Base-by-base conservation (phyloP, 2,329 filamentous ascomycete genomes). In the Sporothrix curviconia region DNA sequence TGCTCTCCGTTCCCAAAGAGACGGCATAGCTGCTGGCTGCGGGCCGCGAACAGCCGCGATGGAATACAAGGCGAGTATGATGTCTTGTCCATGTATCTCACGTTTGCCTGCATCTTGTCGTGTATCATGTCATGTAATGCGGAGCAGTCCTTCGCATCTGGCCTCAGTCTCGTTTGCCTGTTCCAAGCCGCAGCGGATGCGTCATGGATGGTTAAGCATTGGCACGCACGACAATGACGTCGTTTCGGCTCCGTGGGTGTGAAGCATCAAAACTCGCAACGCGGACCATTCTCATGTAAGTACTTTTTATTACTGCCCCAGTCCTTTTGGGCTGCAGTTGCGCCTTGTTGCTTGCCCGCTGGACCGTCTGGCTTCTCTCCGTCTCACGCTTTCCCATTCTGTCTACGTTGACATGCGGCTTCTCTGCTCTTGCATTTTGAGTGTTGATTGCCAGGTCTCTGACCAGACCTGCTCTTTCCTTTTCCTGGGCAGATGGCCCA, bases 241-340 rank as follows among this genome's bases (percentile, higher is more conserved):
- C 51, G 51, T 44, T 54, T 44, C 51, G 28, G 51, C 28, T 24
- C 39, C 17, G 51, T 36, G 28, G 51, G 51, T 54, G 51, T 54
- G 42, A 46, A 55, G 32, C n/a, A n/a, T n/a, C n/a, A n/a, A n/a
- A n/a, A n/a, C n/a, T n/a, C n/a, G n/a, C n/a, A n/a, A n/a, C n/a
- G n/a, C n/a, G n/a, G n/a, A n/a, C n/a, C n/a, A n/a, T n/a, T n/a
- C n/a, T n/a, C n/a, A n/a, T n/a, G n/a, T n/a, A n/a, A n/a, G n/a
- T n/a, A n/a, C n/a, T n/a, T n/a, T n/a, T n/a, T n/a, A n/a, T n/a
- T n/a, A n/a, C n/a, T 32, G 32, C 46, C 22, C 30, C 42, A 12
- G n/a, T 36, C 19, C 12, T n/a, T 37, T 19, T 8, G 36, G 24
- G 30, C 12, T 50, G 15, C 32, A 11, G 11, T 36, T 50, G 30